Conservation (phyloP, 164 flowering plant species). For the Euptelea pleiosperma region DNA sequence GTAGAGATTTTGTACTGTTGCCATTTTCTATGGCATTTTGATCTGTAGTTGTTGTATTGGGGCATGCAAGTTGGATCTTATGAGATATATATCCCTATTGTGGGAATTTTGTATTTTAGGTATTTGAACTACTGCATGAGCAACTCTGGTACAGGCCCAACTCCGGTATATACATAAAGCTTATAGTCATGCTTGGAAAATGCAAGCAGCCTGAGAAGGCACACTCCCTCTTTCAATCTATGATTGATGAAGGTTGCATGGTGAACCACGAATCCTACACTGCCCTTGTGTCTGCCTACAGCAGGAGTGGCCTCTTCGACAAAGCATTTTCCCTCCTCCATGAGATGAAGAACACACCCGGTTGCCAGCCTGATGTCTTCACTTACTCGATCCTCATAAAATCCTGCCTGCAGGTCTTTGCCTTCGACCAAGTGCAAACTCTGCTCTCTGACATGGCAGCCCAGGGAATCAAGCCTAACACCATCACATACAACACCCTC, state of each 20-base stretch:
- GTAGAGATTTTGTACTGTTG: too few species aligned
- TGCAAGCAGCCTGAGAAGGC: slow-evolving; percentile 94
- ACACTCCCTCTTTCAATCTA: slow-evolving; percentile 56
- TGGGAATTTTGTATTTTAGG: slow-evolving; percentile 35
- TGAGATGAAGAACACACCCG: slow-evolving; percentile 64
- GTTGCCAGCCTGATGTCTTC: slow-evolving; percentile 74
- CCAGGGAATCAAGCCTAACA: slow-evolving; percentile 66
- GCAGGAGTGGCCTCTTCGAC: slow-evolving; percentile 69
- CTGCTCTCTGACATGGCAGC: slow-evolving; percentile 71
- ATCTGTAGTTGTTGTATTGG: too few species aligned
- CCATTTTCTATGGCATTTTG: too few species aligned
- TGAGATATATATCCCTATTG: background rate
- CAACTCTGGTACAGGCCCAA: slow-evolving; percentile 94
- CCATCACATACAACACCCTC: slow-evolving; percentile 80
- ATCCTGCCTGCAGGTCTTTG: slow-evolving; percentile 73
- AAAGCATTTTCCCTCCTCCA: slow-evolving; percentile 73
- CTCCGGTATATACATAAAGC: slow-evolving; percentile 67
- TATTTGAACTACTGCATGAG: slow-evolving; percentile 81
- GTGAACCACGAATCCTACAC: slow-evolving; percentile 70
- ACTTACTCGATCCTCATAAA: slow-evolving; percentile 88
- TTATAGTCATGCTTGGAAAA: slow-evolving; percentile 97
- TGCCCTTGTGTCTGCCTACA: slow-evolving; percentile 87
- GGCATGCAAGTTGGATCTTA: background rate
- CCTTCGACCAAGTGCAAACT: slow-evolving; percentile 51
- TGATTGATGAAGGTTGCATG: slow-evolving; percentile 83